Base-by-base conservation (phyloP, 805 yeast species). In the Grigorovia transvaalensis region DNA sequence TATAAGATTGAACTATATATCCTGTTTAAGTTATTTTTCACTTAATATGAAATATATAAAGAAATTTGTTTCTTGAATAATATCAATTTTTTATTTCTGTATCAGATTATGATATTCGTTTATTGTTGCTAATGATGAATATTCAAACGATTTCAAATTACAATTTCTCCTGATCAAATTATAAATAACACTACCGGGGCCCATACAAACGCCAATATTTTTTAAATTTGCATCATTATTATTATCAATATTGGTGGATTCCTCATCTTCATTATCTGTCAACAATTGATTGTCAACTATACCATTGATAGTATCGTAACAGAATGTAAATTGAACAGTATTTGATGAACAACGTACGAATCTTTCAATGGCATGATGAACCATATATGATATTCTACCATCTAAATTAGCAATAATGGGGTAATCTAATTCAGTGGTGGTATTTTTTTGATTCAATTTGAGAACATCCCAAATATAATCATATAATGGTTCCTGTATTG, bases 271-370 rank as follows among this genome's bases (percentile, higher is more conserved):
- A 3, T 33, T 8, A 23, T 55, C 52, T 3, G 55, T 49, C 2
- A 49, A 55, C 6, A 47, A 49, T 27, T 57, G 56, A 17, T 38
- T 27, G 20, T 30, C 33, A 6, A 48, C 38, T 9, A 38, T 45
- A 18, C 44, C 17, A 47, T 60, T 62, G 8, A 67, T 56, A 11
- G 67, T 65, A 41, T 62, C 62, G 51, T 64, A 66, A 53, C 69
- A 66, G 46, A 55, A 56, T 12, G 66, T 62, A 51, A 68, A 67
- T 17, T 67, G 65, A 9, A 68, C 69, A 0, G 69, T 64, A 48
- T 58, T 65, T 30, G 63, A 58, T 49, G 67, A 62, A 52, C 70
- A 59, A 47, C 53, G 56, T 2, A 67, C 69, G 46, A 68, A 68
- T 47, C 60, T 62, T 50, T 65, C 70, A 46, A 68, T 51, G 2